Conservation (phyloP, 192 early-diverging fungal species). For the Backusella psychrophila region DNA sequence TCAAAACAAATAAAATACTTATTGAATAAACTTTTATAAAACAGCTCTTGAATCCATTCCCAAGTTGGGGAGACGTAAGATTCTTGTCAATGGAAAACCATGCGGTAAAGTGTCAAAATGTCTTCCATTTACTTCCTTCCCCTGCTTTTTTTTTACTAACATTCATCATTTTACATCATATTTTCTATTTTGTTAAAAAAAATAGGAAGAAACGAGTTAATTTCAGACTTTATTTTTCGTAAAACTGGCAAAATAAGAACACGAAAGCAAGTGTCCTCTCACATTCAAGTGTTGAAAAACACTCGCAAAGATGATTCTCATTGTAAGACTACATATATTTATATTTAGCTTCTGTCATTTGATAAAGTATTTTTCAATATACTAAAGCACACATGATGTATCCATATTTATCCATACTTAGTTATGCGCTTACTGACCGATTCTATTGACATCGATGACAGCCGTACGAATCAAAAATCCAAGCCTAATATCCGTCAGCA, state of each 20-base stretch:
- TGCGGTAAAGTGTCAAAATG: constrained; percentile 30
- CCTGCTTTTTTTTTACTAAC: background rate
- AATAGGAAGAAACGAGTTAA: constrained; percentile 68
- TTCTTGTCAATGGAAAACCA: constrained; percentile 50
- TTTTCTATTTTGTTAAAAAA: background rate
- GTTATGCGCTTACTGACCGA: constrained; percentile 51
- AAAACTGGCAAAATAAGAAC: constrained; percentile 62
- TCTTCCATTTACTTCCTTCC: constrained; percentile 16
- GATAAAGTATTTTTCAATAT: background rate
- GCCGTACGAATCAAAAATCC: background rate
- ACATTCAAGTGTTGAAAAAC: constrained; percentile 78
- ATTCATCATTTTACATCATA: constrained; percentile 19
- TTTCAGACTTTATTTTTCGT: constrained; percentile 72
- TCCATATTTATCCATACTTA: constrained; percentile 16
- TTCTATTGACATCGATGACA: constrained; percentile 35
- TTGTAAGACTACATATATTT: constrained; percentile 35
- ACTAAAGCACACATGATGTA: background rate
- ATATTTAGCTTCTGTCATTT: background rate
- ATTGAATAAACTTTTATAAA: constrained; percentile 16
- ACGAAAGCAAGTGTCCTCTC: constrained; percentile 78
- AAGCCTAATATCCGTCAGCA: background rate
- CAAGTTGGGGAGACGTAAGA: constrained; percentile 51
- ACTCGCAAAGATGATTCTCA: constrained; percentile 58
- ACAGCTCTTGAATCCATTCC: constrained; percentile 49
- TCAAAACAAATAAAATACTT: background rate